phyloP scores from a whole-genome alignment of 139 green algal species.

The Micractinium sp. region DNA sequence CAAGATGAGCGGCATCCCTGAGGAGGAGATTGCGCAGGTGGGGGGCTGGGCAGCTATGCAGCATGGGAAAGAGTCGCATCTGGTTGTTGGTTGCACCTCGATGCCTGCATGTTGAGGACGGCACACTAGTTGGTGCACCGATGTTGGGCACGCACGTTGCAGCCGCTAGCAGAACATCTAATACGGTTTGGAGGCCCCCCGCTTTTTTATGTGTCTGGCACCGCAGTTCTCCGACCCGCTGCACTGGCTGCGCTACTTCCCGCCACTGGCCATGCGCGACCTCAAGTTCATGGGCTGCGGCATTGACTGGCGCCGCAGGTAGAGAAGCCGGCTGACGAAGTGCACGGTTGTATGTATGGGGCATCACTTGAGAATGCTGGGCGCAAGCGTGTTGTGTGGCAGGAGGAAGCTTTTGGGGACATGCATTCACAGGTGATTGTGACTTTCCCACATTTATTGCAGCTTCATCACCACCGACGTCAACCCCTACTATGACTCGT shows the following conservation, averaged over 20 bases:
- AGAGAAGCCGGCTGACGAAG: no score
- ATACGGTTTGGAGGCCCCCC: no score
- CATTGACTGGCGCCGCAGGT: slow-evolving; percentile 92
- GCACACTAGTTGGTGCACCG: background rate
- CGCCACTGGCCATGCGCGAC: slow-evolving; percentile 87
- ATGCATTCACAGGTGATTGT: no score
- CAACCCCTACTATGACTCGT: slow-evolving; percentile 99
- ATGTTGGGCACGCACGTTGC: no score
- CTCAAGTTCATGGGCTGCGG: slow-evolving; percentile 94
- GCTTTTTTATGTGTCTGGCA: background rate
- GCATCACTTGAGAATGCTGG: no score
- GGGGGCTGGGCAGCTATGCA: slow-evolving; percentile 35
- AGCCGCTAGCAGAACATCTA: background rate
- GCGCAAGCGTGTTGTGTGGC: no score
- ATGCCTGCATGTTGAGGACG: no score
- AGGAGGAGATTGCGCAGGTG: slow-evolving; percentile 90
- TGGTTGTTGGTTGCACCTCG: background rate
- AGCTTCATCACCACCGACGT: slow-evolving; percentile 98
- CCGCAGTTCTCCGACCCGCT: slow-evolving; percentile 44
- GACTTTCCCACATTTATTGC: no score
- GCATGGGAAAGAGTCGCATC: no score
- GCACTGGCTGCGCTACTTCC: slow-evolving; percentile 98
- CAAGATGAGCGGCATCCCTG: slow-evolving; percentile 81
- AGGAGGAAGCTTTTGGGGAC: no score
- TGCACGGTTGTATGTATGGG: no score